Conservation (phyloP, 2,329 filamentous ascomycete species). For the Conoideocrella luteorostrata region DNA sequence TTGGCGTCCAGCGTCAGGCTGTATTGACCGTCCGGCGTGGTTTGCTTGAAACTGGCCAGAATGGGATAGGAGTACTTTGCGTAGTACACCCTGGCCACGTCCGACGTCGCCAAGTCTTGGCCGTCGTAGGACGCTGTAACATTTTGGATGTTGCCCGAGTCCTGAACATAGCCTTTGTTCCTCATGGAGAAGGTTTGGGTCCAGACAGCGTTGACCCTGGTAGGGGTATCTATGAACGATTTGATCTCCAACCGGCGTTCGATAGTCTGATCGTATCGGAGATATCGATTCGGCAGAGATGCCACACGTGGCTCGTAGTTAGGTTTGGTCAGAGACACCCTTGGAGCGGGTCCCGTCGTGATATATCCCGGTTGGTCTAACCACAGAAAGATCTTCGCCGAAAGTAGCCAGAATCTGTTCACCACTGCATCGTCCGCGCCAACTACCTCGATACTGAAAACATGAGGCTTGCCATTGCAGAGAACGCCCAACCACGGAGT, state of each 20-base stretch:
- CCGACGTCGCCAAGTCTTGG: constrained; percentile 8
- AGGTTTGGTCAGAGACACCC: background rate
- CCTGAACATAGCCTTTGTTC: constrained; percentile 41
- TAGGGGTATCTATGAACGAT: constrained; percentile 40
- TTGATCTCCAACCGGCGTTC: constrained; percentile 56
- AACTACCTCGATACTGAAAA: constrained; percentile 60
- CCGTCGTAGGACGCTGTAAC: constrained; percentile 13
- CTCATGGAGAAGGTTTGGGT: constrained; percentile 49
- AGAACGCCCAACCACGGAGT: constrained; percentile 68
- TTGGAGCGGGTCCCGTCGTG: constrained; percentile 26
- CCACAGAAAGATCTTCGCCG: constrained; percentile 78
- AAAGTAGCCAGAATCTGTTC: constrained; percentile 58
- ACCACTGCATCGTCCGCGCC: constrained; percentile 54
- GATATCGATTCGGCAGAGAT: background rate
- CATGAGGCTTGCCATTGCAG: constrained; percentile 58
- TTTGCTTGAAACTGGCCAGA: background rate
- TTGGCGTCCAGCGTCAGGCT: constrained; percentile 23
- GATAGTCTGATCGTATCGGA: constrained; percentile 34
- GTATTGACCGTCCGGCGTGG: constrained; percentile 3
- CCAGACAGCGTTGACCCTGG: constrained; percentile 36
- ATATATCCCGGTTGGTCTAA: constrained; percentile 44
- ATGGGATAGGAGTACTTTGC: constrained; percentile 13
- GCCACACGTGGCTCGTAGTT: background rate
- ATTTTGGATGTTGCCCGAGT: constrained; percentile 34
- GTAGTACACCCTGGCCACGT: background rate